Evolutionary conservation across 2,329 filamentous ascomycete species (phyloP).

Genomic region (Ceratocystis variospora): DNA sequence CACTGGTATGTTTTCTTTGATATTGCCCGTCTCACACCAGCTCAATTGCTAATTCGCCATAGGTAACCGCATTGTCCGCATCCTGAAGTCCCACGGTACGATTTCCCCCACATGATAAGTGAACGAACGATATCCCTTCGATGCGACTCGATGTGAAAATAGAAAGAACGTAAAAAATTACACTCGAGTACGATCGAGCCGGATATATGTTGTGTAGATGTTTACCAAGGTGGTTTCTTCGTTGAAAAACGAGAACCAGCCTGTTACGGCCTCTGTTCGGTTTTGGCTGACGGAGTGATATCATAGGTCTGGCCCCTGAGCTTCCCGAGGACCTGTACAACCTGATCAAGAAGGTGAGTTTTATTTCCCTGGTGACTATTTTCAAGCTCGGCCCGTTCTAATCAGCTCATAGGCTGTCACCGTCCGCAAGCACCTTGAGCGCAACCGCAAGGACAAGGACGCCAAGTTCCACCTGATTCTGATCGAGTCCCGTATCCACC

Average conservation of each 20-base stretch:
- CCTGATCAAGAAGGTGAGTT: slow-evolving; percentile 95
- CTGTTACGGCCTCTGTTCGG: slow-evolving; percentile 66
- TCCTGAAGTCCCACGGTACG: slow-evolving; percentile 96
- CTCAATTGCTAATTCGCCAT: slow-evolving; percentile 29
- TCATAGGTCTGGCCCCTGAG: slow-evolving; percentile 89
- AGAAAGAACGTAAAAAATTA: not conserved
- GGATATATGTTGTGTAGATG: slow-evolving; percentile 16
- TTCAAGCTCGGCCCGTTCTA: not conserved
- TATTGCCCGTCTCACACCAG: not conserved
- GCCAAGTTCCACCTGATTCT: slow-evolving; percentile 99
- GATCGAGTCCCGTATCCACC: slow-evolving; percentile 99
- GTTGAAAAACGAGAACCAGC: slow-evolving; percentile 16
- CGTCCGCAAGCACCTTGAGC: slow-evolving; percentile 99
- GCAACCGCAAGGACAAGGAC: slow-evolving; percentile 99
- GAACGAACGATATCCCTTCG: slow-evolving; percentile 25
- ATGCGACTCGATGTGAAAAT: slow-evolving; percentile 15
- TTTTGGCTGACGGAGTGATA: slow-evolving; percentile 87
- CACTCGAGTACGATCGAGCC: slow-evolving; percentile 17
- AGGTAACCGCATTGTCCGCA: slow-evolving; percentile 99
- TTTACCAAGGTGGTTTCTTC: slow-evolving; percentile 18
- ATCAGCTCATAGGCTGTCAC: slow-evolving; percentile 59
- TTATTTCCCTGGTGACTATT: not conserved
- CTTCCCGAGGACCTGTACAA: slow-evolving; percentile 99
- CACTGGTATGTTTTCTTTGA: slow-evolving; percentile 55
- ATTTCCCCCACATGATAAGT: slow-evolving; percentile 29